phyloP scores from a whole-genome alignment of 1,284 basidiomycete genomes.

The Pseudozyma thailandica region DNA sequence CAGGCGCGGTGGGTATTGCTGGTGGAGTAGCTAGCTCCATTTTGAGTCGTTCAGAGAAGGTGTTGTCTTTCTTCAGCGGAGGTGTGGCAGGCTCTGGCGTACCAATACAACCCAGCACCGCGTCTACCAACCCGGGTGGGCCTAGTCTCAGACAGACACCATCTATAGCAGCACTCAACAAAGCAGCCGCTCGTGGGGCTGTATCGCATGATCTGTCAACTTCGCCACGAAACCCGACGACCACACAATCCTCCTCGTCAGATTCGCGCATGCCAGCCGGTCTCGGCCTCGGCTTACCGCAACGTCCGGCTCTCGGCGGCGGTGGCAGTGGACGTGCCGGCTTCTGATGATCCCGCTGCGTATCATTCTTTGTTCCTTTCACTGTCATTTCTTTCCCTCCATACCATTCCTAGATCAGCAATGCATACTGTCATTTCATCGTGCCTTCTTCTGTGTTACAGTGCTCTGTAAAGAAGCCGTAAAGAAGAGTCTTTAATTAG shows the following conservation, averaged over 20 bases:
- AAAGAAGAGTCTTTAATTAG: no score
- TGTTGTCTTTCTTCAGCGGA: conserved; percentile 43
- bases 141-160: conserved; percentile 28
- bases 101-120: conserved; percentile 24
- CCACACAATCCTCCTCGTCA: not conserved
- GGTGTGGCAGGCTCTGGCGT: conserved; percentile 33
- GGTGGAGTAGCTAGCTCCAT: conserved; percentile 34
- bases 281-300: conserved; percentile 30
- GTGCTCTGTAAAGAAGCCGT: no score
- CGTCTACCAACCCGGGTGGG: conserved; percentile 8
- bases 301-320: conserved; percentile 29
- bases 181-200: conserved; percentile 38
- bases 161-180: conserved; percentile 40
- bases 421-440: no score
- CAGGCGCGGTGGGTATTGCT: conserved; percentile 18
- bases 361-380: no score
- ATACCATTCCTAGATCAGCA: no score
- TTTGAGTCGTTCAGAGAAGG: conserved; percentile 42
- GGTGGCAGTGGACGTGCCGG: conserved; percentile 31
- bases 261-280: conserved; percentile 22
- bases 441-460: no score
- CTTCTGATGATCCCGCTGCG: no score
- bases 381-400: no score
- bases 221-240: conserved; percentile 13
- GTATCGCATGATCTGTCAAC: conserved; percentile 29